A percentile compares a stretch with the other conserved stretches of the same genome.
phyloP scores from a whole-genome alignment of 306 rosid species.

The Begonia fuchsioides region DNA sequence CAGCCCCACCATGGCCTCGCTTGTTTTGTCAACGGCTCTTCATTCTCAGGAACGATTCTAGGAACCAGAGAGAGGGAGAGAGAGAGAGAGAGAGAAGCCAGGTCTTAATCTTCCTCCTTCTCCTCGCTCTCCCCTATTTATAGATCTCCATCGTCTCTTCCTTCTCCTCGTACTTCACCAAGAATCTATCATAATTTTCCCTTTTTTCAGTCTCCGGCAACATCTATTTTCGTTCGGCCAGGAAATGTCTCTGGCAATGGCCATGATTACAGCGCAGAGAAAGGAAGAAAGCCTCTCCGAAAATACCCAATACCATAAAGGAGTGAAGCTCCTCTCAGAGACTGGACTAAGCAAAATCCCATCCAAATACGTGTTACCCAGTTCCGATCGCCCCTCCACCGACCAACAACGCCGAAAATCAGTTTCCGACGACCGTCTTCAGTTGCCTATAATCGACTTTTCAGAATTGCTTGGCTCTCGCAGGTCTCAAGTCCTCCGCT shows the following conservation, averaged over 20 bases:
- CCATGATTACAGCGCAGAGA: not conserved
- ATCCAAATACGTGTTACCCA: constrained; percentile 42
- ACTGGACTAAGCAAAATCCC: constrained; percentile 43
- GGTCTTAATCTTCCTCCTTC: not conserved
- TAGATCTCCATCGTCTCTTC: not conserved
- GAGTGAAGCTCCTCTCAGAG: constrained; percentile 50
- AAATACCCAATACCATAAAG: constrained; percentile 23
- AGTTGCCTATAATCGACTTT: constrained; percentile 55
- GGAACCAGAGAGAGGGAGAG: constrained; percentile 2
- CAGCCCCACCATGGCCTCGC: not conserved
- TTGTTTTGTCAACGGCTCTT: not conserved
- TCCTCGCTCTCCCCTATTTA: not conserved
- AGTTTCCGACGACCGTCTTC: constrained; percentile 13
- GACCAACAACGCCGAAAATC: not conserved
- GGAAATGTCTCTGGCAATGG: not conserved
- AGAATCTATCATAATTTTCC: not conserved
- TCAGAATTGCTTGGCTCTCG: constrained; percentile 42
- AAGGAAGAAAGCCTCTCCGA: not conserved
- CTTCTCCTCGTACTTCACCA: not conserved
- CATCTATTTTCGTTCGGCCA: not conserved
- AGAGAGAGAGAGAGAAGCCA: not conserved
- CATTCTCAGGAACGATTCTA: not conserved
- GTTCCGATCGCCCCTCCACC: constrained; percentile 32
- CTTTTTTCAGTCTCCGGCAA: not conserved
- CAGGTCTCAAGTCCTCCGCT: constrained; percentile 33